These are phyloP conservation scores for Colletotrichum sp. DNA, from an alignment of 2,329 filamentous ascomycete species.

Conservation along the genomic window DNA sequence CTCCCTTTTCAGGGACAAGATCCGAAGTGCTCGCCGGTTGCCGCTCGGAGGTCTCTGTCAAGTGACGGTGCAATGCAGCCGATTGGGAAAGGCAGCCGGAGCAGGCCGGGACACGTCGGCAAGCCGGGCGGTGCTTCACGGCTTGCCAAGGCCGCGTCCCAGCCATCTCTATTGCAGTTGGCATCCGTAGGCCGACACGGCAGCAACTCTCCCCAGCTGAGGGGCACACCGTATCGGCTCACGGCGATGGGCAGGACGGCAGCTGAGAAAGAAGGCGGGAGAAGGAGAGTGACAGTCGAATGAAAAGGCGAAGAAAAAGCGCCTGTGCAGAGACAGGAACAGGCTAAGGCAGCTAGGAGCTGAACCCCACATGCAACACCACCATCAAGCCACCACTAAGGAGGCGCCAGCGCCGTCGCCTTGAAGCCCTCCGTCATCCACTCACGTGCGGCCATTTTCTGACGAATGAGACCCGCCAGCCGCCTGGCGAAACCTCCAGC, in stretches of 20 bases:
- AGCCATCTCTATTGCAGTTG: neutral
- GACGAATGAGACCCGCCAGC: slow-evolving; percentile 3
- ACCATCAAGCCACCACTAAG: neutral
- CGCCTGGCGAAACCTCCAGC: slow-evolving; percentile 7
- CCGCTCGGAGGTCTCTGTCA: neutral
- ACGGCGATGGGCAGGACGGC: neutral
- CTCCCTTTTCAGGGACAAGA: neutral
- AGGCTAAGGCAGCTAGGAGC: neutral
- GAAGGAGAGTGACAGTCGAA: neutral
- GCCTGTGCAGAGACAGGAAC: neutral
- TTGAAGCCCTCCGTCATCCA: slow-evolving; percentile 2
- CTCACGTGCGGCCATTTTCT: neutral
- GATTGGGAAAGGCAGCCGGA: neutral
- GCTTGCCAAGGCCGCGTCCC: neutral
- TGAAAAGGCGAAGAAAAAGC: neutral
- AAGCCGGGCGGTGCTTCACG: neutral
- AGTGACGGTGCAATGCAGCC: neutral
- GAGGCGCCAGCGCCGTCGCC: neutral
- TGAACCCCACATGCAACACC: neutral
- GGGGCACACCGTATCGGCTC: neutral
- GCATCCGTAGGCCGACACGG: neutral
- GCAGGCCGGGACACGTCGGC: neutral
- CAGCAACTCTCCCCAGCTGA: neutral
- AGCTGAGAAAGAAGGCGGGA: neutral
- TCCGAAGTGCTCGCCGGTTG: neutral